Base-by-base conservation (phyloP, 2,329 filamentous ascomycete species). In the Aspergillus sp. region DNA sequence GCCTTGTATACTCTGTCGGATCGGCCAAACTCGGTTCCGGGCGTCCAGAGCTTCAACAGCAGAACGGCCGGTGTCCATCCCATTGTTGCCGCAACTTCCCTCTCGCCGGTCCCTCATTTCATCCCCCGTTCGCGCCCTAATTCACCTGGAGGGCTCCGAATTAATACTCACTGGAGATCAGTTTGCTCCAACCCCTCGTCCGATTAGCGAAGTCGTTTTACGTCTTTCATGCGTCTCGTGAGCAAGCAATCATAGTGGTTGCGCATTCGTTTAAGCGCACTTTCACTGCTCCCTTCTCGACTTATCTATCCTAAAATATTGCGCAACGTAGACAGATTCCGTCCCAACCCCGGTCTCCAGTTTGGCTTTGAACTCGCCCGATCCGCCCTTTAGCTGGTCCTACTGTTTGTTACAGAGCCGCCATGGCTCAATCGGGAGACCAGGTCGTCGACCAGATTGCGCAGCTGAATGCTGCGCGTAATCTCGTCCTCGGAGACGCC, bases 401-500 rank as follows among this genome's bases (percentile, higher is more conserved):
- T 47, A 34, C 49, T 46, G 19, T 43, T 54, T 43, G 22, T 55
- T 50, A 64, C 30, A 57, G 61, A 67, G 65, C 66, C 66, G 78
- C 74, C 76, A 87, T 89, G 84, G 83, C 85, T 69, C 77, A 82
- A 63, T 71, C 82, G 60, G 70, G 79, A 61, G 81, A 87, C 59
- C 85, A 87, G 34, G 85, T 92, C 63, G 82, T 85, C 73, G 89
- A 93, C 72, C 92, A 94, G 79, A 87, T 98, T 72, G 86, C 87
- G 70, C 93, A 97, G 82, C 89, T 99, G 69, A 89, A 96, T 76
- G 89, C 91, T 71, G 95, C 95, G 66, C 92, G 95, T 73, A 91
- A 91, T 75, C 89, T 98, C 64, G 93, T 96, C 57, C 85, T 98
- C 62, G 87, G 87, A 69, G 93, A 98, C 79, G 85, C 93, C 66